These are phyloP conservation scores for Saccharomycopsis hybrid DNA, from an alignment of 1,139 yeast species.

Conservation along the genomic window DNA sequence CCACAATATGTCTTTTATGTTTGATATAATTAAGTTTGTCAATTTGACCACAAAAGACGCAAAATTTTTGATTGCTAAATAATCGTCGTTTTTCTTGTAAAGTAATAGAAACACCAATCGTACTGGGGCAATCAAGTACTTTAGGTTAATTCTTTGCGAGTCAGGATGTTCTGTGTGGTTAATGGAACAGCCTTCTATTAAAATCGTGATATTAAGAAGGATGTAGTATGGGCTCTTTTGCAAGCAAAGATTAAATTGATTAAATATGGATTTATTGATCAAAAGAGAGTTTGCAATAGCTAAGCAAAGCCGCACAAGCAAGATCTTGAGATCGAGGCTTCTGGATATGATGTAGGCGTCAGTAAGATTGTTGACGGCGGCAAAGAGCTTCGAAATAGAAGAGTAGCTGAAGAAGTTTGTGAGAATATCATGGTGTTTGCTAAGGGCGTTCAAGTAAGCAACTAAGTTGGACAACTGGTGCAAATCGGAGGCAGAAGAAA, in stretches of 20 bases:
- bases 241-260: not conserved
- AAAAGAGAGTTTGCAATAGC: slow-evolving; percentile 9
- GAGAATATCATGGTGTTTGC: slow-evolving; percentile 5
- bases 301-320: slow-evolving; percentile 4
- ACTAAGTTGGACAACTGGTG: slow-evolving; percentile 5
- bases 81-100: slow-evolving; percentile 2
- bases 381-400: slow-evolving; percentile 7
- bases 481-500: not conserved
- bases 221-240: not conserved
- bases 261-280: slow-evolving; percentile 9
- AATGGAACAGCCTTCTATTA: not conserved
- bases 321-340: slow-evolving; percentile 1
- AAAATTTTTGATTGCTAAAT: slow-evolving; percentile 2
- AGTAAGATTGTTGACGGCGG: slow-evolving; percentile 6
- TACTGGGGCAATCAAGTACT: slow-evolving; percentile 9
- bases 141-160: not conserved
- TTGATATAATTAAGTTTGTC: slow-evolving; percentile 4
- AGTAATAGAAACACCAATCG: slow-evolving; percentile 10
- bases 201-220: not conserved
- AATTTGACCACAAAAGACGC: not conserved
- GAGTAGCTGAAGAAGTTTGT: not conserved
- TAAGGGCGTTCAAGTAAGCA: slow-evolving; percentile 3
- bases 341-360: not conserved
- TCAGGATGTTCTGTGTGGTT: not conserved
- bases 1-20: slow-evolving; percentile 13